Percentiles rank a stretch among this genome's conserved stretches.
Evolutionary conservation across 2,329 filamentous ascomycete genomes (phyloP).

Genomic region (Penicillium thymicola): DNA sequence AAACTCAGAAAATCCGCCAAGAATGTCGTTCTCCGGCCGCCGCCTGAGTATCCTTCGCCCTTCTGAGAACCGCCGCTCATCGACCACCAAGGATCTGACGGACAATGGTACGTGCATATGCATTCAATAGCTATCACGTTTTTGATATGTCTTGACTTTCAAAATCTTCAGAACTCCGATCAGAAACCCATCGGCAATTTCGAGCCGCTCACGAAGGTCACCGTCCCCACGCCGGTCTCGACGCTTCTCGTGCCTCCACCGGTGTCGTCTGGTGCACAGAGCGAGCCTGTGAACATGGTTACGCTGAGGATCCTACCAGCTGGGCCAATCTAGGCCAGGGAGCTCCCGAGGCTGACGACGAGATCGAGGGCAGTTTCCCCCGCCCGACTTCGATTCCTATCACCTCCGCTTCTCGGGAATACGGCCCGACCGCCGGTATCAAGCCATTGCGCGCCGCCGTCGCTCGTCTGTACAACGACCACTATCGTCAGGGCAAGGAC

Average conservation of each 20-base stretch:
- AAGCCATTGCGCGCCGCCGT: slow-evolving; percentile 85
- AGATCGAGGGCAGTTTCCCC: slow-evolving; percentile 84
- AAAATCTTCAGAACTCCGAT: slow-evolving; percentile 64
- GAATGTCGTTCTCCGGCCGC: slow-evolving; percentile 48
- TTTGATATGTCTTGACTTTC: neutral
- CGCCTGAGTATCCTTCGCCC: slow-evolving; percentile 45
- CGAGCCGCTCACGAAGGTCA: slow-evolving; percentile 87
- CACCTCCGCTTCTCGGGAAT: slow-evolving; percentile 75
- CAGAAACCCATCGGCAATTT: slow-evolving; percentile 84
- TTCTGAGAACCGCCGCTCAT: slow-evolving; percentile 38
- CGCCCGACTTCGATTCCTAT: slow-evolving; percentile 77
- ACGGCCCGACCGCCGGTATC: slow-evolving; percentile 91
- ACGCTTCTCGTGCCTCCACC: slow-evolving; percentile 81
- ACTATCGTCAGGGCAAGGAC: slow-evolving; percentile 81
- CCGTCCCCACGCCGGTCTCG: slow-evolving; percentile 84
- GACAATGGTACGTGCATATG: slow-evolving; percentile 41
- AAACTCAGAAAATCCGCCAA: slow-evolving; percentile 7
- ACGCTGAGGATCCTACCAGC: slow-evolving; percentile 70
- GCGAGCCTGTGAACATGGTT: slow-evolving; percentile 84
- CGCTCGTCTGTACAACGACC: slow-evolving; percentile 86
- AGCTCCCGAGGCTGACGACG: slow-evolving; percentile 88
- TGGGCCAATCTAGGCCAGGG: slow-evolving; percentile 97
- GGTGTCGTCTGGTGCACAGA: slow-evolving; percentile 78
- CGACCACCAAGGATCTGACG: slow-evolving; percentile 44
- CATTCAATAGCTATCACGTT: neutral